Conservation (phyloP, 345 rosid genomes). For the Moringa oleifera region DNA sequence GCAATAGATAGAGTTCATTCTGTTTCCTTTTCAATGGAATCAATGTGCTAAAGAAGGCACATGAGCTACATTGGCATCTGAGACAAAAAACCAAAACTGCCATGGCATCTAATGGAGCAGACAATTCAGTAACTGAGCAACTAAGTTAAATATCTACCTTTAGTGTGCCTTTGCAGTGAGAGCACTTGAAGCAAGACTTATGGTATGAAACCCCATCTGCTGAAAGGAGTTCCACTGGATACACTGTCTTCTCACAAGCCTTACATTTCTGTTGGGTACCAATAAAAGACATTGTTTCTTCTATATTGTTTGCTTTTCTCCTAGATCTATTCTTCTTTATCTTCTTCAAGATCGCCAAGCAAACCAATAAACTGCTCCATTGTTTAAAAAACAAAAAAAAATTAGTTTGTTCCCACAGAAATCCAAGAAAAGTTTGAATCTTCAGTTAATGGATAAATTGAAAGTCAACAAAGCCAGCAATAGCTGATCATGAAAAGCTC, state of each 20-base stretch:
- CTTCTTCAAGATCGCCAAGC: slow-evolving; percentile 6
- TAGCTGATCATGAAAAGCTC: too few relatives aligned
- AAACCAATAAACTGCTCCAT: neutral
- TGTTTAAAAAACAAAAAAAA: too few relatives aligned
- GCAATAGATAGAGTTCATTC: neutral
- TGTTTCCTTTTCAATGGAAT: slow-evolving; percentile 1
- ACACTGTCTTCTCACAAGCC: slow-evolving; percentile 96
- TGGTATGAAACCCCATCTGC: slow-evolving; percentile 91
- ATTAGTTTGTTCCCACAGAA: neutral
- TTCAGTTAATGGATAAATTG: neutral
- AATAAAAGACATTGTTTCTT: slow-evolving; percentile 72
- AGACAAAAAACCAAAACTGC: neutral
- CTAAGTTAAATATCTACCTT: slow-evolving; percentile 35
- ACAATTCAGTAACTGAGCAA: neutral
- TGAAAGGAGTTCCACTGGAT: slow-evolving; percentile 84
- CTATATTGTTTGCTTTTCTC: slow-evolving; percentile 1
- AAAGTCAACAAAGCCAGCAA: neutral
- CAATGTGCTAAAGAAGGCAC: neutral
- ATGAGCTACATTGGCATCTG: neutral
- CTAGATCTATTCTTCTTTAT: slow-evolving; percentile 19
- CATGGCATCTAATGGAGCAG: too few relatives aligned
- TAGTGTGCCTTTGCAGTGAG: slow-evolving; percentile 90
- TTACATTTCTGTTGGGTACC: slow-evolving; percentile 97
- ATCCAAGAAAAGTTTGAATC: too few relatives aligned
- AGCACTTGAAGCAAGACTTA: slow-evolving; percentile 92